Evolutionary conservation across 1,139 yeast genomes (phyloP).

Genomic region (Zygosaccharomyces pseudobailii): DNA sequence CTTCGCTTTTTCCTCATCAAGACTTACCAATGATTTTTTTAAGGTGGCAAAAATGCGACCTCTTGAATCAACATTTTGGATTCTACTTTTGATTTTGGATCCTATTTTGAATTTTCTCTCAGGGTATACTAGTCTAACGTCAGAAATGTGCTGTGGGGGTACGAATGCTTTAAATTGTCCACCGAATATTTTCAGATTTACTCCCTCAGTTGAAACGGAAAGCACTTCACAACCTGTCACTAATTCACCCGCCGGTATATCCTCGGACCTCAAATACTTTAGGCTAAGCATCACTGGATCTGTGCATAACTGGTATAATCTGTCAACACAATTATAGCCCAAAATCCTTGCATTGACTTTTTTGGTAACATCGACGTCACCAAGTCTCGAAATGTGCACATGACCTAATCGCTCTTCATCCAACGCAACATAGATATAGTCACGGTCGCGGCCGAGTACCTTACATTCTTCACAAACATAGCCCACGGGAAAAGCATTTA

Average conservation of each 20-base stretch:
- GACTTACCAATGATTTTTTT: slow-evolving; percentile 74
- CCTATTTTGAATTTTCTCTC: slow-evolving; percentile 89
- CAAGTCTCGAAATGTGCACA: slow-evolving; percentile 66
- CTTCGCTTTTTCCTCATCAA: slow-evolving; percentile 54
- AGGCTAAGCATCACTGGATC: slow-evolving; percentile 60
- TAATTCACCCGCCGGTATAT: slow-evolving; percentile 70
- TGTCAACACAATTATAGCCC: slow-evolving; percentile 65
- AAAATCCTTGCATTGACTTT: slow-evolving; percentile 66
- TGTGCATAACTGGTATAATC: slow-evolving; percentile 60
- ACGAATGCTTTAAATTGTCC: slow-evolving; percentile 68
- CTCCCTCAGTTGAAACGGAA: slow-evolving; percentile 64
- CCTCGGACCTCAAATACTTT: slow-evolving; percentile 60
- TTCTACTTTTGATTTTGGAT: slow-evolving; percentile 70
- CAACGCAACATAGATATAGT: slow-evolving; percentile 53
- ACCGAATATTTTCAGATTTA: slow-evolving; percentile 59
- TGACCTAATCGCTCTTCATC: slow-evolving; percentile 59
- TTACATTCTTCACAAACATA: slow-evolving; percentile 59
- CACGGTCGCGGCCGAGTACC: slow-evolving; percentile 54
- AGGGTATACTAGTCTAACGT: slow-evolving; percentile 77
- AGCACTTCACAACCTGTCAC: slow-evolving; percentile 55
- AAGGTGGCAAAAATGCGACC: slow-evolving; percentile 59
- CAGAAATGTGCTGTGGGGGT: slow-evolving; percentile 74
- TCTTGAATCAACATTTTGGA: slow-evolving; percentile 39
- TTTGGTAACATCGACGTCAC: slow-evolving; percentile 44
- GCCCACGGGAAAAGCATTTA: slow-evolving; percentile 77